These are phyloP conservation scores for Trichoderma atrobrunneum DNA, from an alignment of 2,329 filamentous ascomycete species.

Conservation along the genomic window DNA sequence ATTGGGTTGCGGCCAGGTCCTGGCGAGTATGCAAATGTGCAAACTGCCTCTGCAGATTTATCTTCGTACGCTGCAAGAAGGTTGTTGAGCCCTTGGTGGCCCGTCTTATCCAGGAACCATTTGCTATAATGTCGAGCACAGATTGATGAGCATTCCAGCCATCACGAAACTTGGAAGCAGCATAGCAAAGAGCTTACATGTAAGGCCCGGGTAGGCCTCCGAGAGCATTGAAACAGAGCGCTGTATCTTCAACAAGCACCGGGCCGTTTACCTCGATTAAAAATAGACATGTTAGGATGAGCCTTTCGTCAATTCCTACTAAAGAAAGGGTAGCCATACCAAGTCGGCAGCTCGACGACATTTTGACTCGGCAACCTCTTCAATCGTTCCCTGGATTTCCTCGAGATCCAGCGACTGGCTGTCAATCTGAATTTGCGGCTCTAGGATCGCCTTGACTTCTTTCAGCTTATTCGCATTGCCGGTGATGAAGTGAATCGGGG, in stretches of 20 bases:
- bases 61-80: constrained; percentile 84
- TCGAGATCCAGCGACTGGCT: constrained; percentile 75
- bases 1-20: constrained; percentile 82
- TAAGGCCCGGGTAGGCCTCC: constrained; percentile 92
- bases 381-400: constrained; percentile 88
- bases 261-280: constrained; percentile 70
- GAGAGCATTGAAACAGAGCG: constrained; percentile 86
- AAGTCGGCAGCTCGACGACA: constrained; percentile 75
- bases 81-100: constrained; percentile 83
- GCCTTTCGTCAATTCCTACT: neutral
- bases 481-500: constrained; percentile 82
- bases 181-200: constrained; percentile 60
- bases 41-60: constrained; percentile 89
- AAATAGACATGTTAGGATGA: neutral
- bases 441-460: constrained; percentile 86
- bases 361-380: constrained; percentile 89
- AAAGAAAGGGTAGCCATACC: constrained; percentile 43
- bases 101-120: constrained; percentile 84
- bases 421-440: constrained; percentile 67
- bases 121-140: constrained; percentile 58
- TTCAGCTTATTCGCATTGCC: constrained; percentile 91
- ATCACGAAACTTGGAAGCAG: neutral
- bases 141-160: neutral
- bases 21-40: constrained; percentile 88
- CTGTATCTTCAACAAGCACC: constrained; percentile 93